These are phyloP conservation scores for Corymbia maculata DNA, from an alignment of 345 rosid genomes.

Conservation along the genomic window DNA sequence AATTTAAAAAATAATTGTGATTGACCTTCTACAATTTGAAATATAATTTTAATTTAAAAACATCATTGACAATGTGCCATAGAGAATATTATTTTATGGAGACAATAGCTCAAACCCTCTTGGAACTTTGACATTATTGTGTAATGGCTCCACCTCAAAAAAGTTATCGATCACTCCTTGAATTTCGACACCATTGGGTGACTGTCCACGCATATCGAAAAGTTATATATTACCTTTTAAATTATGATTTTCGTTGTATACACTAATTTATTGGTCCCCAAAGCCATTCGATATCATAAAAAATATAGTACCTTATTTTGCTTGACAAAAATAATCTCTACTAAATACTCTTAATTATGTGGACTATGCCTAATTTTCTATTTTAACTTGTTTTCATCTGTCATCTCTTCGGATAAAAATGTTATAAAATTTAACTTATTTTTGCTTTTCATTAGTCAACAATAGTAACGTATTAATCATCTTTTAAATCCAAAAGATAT, in stretches of 20 bases:
- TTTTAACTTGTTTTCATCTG: not conserved
- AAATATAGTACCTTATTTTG: not conserved
- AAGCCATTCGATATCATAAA: not conserved
- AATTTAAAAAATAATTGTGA: not conserved
- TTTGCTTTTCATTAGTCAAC: not conserved
- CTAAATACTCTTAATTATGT: not conserved
- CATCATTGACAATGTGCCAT: not conserved
- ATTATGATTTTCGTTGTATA: accelerated
- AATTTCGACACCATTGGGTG: not conserved
- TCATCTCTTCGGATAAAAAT: not conserved
- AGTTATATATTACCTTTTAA: not conserved
- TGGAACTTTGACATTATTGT: not conserved
- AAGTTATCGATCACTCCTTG: not conserved
- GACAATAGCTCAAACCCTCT: not conserved
- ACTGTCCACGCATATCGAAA: not conserved
- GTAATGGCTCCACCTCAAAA: not conserved
- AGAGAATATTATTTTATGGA: not conserved
- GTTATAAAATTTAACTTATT: not conserved
- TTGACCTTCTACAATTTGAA: not conserved
- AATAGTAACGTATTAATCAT: not conserved
- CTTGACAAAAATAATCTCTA: not conserved
- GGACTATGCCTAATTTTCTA: not conserved
- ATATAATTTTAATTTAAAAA: not conserved
- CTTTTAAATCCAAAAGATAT: not conserved
- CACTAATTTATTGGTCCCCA: not conserved